Conservation (phyloP, 257 asterid genomes). For the Lycium ferocissimum region DNA sequence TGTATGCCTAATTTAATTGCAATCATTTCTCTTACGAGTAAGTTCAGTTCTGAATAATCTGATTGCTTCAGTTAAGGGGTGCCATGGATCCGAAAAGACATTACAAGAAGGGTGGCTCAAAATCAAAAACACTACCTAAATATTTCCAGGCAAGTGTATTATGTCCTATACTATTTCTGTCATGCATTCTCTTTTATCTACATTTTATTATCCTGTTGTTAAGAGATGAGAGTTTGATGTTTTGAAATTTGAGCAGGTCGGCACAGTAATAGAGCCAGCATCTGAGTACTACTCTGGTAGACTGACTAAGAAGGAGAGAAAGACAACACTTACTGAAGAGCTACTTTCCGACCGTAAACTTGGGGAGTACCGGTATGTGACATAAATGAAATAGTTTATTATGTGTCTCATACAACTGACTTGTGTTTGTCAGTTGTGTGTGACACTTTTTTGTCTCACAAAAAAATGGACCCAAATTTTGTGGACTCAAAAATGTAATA, state of each 20-base stretch:
- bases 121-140: slow-evolving; percentile 78
- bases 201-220: background rate
- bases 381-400: background rate
- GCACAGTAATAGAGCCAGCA: slow-evolving; percentile 84
- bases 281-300: slow-evolving; percentile 74
- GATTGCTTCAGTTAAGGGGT: slow-evolving; percentile 64
- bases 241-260: slow-evolving; percentile 63
- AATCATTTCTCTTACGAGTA: background rate
- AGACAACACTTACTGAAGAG: slow-evolving; percentile 86
- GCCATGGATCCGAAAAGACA: slow-evolving; percentile 87
- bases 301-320: slow-evolving; percentile 93
- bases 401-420: no score
- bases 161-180: background rate
- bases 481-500: no score
- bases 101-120: slow-evolving; percentile 78
- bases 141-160: slow-evolving; percentile 76
- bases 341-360: slow-evolving; percentile 67
- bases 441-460: no score
- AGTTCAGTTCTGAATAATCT: background rate
- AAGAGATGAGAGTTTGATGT: background rate
- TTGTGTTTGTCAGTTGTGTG: no score
- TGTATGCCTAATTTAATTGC: background rate
- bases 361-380: slow-evolving; percentile 63
- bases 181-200: background rate
- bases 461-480: no score